phyloP scores from a whole-genome alignment of 2,329 filamentous ascomycete genomes.

The Fusarium sp. region DNA sequence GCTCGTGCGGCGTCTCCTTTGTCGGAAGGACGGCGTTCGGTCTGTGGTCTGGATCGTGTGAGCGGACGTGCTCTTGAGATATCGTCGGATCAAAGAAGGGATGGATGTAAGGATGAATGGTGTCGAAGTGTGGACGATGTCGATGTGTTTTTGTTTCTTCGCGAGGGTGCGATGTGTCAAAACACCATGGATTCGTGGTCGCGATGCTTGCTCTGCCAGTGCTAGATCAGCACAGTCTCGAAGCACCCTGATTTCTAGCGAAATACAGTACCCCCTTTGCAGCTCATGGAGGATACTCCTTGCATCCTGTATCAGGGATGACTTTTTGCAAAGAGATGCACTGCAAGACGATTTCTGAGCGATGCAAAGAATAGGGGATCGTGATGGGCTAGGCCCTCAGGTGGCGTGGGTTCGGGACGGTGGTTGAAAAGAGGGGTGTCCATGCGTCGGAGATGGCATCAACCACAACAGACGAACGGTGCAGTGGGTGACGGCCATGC shows the following conservation, averaged over 20 bases:
- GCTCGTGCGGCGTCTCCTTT: neutral
- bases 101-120: neutral
- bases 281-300: fast-evolving
- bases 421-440: neutral
- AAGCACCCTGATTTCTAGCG: neutral
- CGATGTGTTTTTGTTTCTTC: neutral
- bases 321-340: neutral
- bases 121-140: neutral
- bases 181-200: constrained; percentile 7
- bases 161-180: neutral
- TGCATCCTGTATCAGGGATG: neutral
- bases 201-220: neutral
- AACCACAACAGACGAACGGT: constrained; percentile 1
- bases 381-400: neutral
- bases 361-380: neutral
- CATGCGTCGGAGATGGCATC: neutral
- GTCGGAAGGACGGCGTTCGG: neutral
- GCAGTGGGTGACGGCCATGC: neutral
- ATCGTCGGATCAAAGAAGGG: neutral
- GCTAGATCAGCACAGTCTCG: neutral
- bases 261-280: neutral
- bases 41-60: neutral
- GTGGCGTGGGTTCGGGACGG: constrained; percentile 2
- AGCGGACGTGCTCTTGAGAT: neutral
- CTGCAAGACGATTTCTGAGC: neutral